Base-by-base conservation (phyloP, 106 monocot species). In the Apostasia ramifera region DNA sequence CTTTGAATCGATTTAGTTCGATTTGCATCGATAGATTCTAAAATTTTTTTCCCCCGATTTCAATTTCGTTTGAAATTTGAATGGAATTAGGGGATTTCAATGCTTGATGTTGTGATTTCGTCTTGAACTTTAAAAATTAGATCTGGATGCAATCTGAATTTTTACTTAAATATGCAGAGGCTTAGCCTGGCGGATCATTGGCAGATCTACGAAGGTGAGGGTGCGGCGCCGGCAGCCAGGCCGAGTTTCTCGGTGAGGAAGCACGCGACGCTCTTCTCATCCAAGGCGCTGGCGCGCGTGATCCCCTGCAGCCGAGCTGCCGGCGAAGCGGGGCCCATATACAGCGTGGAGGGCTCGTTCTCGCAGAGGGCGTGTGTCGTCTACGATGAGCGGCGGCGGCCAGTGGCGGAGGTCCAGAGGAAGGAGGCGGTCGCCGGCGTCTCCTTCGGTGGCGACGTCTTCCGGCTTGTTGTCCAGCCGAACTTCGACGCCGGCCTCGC, bases 301-400 rank as follows among this genome's bases (percentile, higher is more conserved):
- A 39, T 64, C 1, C 74, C 66, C 0, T 74, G 77, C 58, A 39
- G 13, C 72, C n/a, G 44, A 73, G 45, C 37, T 14, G 44, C 40
- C 26, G 47, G 43, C 1, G 37, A 11, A 8, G 2, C 39, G 42
- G 5, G 3, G 13, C 46, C 40, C 11, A 48, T 48, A 6, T 90
- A 79, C 75, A 73, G 70, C 26, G 53, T 91, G 4, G 84, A 86
- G 73, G 91, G 91, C 1, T 91, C 86, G 43, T 91, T 84, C 71
- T 11, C 66, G 40, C 76, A 64, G 52, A 66, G 81, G 9, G 53
- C 67, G 48, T 91, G 86, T 57, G 8, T 50, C 2, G 53, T 91
- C 42, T 83, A 79, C 71, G 84, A 84, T 77, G 72, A 51, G 48
- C 7, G n/a, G 46, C 49, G 81, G 71, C 66, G 70, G 8, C 56